Evolutionary conservation across 176 grass and related monocot genomes (phyloP).

Genomic region (Poa annua): DNA sequence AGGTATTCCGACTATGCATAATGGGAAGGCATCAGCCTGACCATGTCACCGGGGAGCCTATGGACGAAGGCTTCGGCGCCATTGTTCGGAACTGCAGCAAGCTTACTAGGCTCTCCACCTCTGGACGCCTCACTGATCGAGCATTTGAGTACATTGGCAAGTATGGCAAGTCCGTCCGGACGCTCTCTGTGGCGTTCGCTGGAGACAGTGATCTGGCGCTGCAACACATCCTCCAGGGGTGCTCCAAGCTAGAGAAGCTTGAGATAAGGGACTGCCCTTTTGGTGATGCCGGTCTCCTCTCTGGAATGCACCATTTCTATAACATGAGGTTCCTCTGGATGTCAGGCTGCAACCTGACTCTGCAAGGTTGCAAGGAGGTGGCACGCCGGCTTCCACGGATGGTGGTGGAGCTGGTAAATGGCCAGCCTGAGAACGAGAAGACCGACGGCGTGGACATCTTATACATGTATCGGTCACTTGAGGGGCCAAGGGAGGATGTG

Average conservation of each 20-base stretch:
- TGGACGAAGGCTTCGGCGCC: conserved; percentile 92
- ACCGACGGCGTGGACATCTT: conserved; percentile 64
- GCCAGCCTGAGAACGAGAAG: conserved; percentile 41
- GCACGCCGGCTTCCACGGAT: conserved; percentile 65
- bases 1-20: conserved; percentile 90
- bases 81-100: conserved; percentile 91
- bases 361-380: conserved; percentile 80
- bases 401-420: conserved; percentile 82
- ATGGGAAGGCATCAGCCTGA: conserved; percentile 84
- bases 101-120: conserved; percentile 88
- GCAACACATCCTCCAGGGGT: conserved; percentile 78
- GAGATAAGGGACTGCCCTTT: conserved; percentile 97
- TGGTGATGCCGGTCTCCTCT: conserved; percentile 71
- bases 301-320: conserved; percentile 83
- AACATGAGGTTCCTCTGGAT: conserved; percentile 97
- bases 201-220: conserved; percentile 70
- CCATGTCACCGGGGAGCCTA: conserved; percentile 59
- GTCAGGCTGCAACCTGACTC: conserved; percentile 74
- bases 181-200: conserved; percentile 87
- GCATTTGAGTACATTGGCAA: conserved; percentile 85
- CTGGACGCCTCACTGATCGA: conserved; percentile 76
- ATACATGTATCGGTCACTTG: conserved; percentile 97
- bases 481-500: conserved; percentile 77
- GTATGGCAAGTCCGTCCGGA: conserved; percentile 77
- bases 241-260: conserved; percentile 87